Conservation (phyloP, 1,284 basidiomycete species). For the Tylopilus microsporus region DNA sequence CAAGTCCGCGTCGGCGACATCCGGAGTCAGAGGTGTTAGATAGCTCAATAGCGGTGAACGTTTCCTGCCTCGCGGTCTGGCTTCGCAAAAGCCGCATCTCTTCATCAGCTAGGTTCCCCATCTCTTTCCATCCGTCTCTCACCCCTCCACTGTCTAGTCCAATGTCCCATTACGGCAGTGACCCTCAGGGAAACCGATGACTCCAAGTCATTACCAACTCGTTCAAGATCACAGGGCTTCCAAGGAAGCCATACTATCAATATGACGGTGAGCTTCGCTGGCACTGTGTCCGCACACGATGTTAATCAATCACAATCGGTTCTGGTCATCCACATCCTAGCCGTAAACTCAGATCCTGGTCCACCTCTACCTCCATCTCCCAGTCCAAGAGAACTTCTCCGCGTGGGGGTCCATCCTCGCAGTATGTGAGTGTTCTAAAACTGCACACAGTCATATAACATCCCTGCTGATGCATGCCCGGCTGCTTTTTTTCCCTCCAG, state of each 20-base stretch:
- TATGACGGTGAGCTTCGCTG: constrained; percentile 36
- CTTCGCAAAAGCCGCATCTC: too few species aligned
- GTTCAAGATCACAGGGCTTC: constrained; percentile 30
- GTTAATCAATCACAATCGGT: constrained; percentile 1
- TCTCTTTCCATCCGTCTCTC: background rate
- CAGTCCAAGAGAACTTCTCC: too few species aligned
- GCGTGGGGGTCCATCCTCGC: background rate
- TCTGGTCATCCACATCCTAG: too few species aligned
- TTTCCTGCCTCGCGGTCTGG: too few species aligned
- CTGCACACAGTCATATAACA: constrained; percentile 3
- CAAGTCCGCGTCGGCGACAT: too few species aligned
- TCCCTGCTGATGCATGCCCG: constrained; percentile 3
- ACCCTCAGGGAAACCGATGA: constrained; percentile 11
- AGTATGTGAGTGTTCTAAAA: constrained; percentile 26
- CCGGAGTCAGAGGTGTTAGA: too few species aligned
- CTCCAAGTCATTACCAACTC: constrained; percentile 22
- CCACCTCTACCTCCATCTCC: too few species aligned
- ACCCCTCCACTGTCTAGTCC: background rate
- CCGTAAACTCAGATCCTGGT: too few species aligned
- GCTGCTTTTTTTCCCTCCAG: constrained; percentile 5
- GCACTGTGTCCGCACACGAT: constrained; percentile 1
- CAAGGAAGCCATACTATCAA: constrained; percentile 31
- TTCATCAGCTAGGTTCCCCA: background rate
- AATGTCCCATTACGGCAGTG: constrained; percentile 21
- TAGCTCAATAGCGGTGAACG: too few species aligned